These are phyloP conservation scores for Diaporthe nobilis DNA, from an alignment of 2,329 filamentous ascomycete genomes.

Conservation along the genomic window DNA sequence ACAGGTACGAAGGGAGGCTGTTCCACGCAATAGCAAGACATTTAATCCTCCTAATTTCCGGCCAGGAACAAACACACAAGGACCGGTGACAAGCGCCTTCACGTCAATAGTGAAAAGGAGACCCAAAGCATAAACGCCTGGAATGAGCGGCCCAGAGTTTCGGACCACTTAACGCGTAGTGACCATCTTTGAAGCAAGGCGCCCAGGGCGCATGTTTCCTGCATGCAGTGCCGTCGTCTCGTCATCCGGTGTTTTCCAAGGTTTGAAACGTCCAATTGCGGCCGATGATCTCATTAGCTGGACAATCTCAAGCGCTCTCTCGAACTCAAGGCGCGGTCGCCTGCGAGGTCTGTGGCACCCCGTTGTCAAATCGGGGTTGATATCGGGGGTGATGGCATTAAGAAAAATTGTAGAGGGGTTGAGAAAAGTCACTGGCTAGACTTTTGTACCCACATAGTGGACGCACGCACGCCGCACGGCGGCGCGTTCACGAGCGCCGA, in stretches of 20 bases:
- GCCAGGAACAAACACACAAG: constrained; percentile 28
- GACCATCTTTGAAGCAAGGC: neutral
- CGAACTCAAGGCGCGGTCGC: constrained; percentile 3
- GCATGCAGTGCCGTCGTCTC: constrained; percentile 16
- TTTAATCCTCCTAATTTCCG: constrained; percentile 38
- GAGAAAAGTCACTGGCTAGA: neutral
- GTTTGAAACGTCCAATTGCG: constrained; percentile 39
- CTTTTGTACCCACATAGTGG: neutral
- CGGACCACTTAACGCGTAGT: constrained; percentile 9
- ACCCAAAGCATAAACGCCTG: constrained; percentile 22
- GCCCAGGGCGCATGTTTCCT: neutral
- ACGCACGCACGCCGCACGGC: neutral
- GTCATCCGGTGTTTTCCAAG: constrained; percentile 30
- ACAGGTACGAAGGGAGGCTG: constrained; percentile 24
- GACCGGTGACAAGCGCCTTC: neutral
- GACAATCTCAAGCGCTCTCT: constrained; percentile 15
- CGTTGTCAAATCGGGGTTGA: neutral
- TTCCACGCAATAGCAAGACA: constrained; percentile 33
- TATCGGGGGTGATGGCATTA: neutral
- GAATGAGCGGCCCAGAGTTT: constrained; percentile 11
- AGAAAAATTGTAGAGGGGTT: neutral
- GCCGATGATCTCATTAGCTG: constrained; percentile 39
- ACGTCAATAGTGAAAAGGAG: neutral
- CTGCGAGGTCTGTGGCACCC: constrained; percentile 14
- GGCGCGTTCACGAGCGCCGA: neutral